Conservation (phyloP, 2,329 filamentous ascomycete genomes). For the Phyllosticta ampelicida region DNA sequence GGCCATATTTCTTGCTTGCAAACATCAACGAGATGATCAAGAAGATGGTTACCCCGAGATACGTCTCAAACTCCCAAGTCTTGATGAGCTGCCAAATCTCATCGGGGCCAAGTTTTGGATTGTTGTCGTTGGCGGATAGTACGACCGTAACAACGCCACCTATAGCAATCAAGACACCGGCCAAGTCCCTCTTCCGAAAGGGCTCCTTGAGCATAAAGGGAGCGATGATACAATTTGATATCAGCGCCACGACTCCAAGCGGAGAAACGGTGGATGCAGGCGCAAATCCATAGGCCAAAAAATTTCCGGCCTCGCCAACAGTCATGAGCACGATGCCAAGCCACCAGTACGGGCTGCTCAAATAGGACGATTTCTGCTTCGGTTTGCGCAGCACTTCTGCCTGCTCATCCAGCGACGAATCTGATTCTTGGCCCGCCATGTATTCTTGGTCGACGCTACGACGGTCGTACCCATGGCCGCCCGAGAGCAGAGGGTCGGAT, state of each 20-base stretch:
- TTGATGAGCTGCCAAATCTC: constrained; percentile 87
- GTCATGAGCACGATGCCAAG: constrained; percentile 84
- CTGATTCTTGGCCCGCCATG: not conserved
- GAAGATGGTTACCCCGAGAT: constrained; percentile 63
- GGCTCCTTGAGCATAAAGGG: constrained; percentile 86
- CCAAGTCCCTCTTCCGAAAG: constrained; percentile 74
- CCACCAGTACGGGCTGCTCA: constrained; percentile 95
- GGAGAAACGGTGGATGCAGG: constrained; percentile 96
- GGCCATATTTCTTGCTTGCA: constrained; percentile 73
- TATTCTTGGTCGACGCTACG: not conserved
- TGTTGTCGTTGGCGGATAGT: constrained; percentile 76
- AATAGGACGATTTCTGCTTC: constrained; percentile 56
- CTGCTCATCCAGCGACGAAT: constrained; percentile 24
- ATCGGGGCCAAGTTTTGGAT: constrained; percentile 81
- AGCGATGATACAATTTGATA: constrained; percentile 95
- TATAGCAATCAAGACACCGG: constrained; percentile 80
- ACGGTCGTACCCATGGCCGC: not conserved
- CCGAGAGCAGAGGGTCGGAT: constrained; percentile 2
- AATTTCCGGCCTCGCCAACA: constrained; percentile 88
- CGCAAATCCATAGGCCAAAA: constrained; percentile 93
- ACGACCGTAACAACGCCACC: constrained; percentile 86
- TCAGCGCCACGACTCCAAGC: constrained; percentile 87
- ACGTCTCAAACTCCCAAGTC: constrained; percentile 80
- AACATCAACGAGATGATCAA: constrained; percentile 72
- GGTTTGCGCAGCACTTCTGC: constrained; percentile 20